phyloP scores from a whole-genome alignment of 1,284 basidiomycete genomes.

The Megacollybia platyphylla region DNA sequence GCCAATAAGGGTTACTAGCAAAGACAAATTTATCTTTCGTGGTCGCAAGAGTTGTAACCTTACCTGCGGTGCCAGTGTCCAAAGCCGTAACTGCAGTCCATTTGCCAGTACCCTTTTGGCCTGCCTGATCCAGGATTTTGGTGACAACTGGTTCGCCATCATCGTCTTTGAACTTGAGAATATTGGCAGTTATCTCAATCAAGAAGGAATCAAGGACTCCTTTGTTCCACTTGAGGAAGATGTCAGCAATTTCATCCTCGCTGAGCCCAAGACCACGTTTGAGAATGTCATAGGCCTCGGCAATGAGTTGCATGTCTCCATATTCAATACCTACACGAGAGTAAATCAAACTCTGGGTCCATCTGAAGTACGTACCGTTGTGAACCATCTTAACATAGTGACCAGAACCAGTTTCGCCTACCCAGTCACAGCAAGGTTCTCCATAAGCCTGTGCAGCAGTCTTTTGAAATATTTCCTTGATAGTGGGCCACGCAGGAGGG shows the following conservation, averaged over 20 bases:
- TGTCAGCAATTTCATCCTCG: slow-evolving; percentile 82
- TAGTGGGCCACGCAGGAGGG: slow-evolving; percentile 85
- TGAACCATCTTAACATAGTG: slow-evolving; percentile 99
- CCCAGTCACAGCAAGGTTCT: slow-evolving; percentile 99
- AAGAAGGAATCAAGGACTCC: slow-evolving; percentile 99
- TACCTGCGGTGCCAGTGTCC: slow-evolving; percentile 85
- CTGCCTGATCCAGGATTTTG: slow-evolving; percentile 94
- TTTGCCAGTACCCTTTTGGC: slow-evolving; percentile 99
- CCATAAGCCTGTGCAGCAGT: slow-evolving; percentile 92
- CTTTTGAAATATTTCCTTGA: slow-evolving; percentile 99
- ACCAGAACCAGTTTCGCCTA: slow-evolving; percentile 88
- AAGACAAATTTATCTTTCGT: slow-evolving; percentile 9
- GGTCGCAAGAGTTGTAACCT: slow-evolving; percentile 11
- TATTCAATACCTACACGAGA: slow-evolving; percentile 79
- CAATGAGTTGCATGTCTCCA: slow-evolving; percentile 99
- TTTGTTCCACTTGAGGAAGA: slow-evolving; percentile 92
- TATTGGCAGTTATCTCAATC: slow-evolving; percentile 94
- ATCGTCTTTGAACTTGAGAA: slow-evolving; percentile 92
- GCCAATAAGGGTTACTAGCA: slow-evolving; percentile 91
- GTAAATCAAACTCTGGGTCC: slow-evolving; percentile 7
- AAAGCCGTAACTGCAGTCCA: slow-evolving; percentile 99
- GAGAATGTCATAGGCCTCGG: slow-evolving; percentile 97
- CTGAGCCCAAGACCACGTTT: slow-evolving; percentile 85
- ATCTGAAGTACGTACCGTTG: slow-evolving; percentile 53
- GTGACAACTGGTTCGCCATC: slow-evolving; percentile 85